Percentiles rank a stretch among this genome's conserved stretches.
Conservation (phyloP, 305 asterid species). For the Ajuga reptans region DNA sequence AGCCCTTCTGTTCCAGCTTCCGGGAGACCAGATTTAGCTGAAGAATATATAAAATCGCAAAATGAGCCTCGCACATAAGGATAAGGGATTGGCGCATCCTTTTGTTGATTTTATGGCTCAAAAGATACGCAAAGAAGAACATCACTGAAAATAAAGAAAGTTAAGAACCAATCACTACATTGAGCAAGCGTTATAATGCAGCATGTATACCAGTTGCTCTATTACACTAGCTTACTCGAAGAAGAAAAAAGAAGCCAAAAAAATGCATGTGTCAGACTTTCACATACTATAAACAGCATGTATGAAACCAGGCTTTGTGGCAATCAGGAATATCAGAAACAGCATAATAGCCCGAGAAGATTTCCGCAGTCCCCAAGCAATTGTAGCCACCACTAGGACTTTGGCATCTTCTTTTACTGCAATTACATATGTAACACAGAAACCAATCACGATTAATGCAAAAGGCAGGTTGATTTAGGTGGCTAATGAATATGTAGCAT, state of each 20-base stretch:
- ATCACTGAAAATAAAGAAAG: conserved; percentile 54
- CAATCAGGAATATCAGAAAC: conserved; percentile 65
- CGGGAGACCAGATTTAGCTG: conserved; percentile 68
- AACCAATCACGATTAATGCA: conserved; percentile 4
- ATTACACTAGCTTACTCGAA: conserved; percentile 1
- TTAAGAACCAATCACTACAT: conserved; percentile 25
- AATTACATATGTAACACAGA: conserved; percentile 22
- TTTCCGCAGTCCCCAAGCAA: conserved; percentile 92
- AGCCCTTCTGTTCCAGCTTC: conserved; percentile 45
- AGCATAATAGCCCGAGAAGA: conserved; percentile 85
- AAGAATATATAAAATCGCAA: conserved; percentile 69
- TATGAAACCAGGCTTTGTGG: conserved; percentile 84
- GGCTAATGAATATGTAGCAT: background rate
- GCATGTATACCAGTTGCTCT: background rate
- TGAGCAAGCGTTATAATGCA: conserved; percentile 17
- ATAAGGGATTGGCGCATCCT: conserved; percentile 75
- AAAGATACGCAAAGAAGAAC: conserved; percentile 72
- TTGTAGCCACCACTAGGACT: conserved; percentile 83
- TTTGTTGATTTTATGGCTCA: conserved; percentile 69
- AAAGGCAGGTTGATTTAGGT: conserved; percentile 2
- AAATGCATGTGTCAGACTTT: conserved; percentile 15
- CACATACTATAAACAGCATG: conserved; percentile 82
- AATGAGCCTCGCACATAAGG: conserved; percentile 85
- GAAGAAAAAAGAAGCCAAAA: conserved; percentile 5
- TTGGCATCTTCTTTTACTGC: conserved; percentile 81